Evolutionary conservation across 2,329 filamentous ascomycete genomes (phyloP).

Genomic region (Xylariaceae sp.): DNA sequence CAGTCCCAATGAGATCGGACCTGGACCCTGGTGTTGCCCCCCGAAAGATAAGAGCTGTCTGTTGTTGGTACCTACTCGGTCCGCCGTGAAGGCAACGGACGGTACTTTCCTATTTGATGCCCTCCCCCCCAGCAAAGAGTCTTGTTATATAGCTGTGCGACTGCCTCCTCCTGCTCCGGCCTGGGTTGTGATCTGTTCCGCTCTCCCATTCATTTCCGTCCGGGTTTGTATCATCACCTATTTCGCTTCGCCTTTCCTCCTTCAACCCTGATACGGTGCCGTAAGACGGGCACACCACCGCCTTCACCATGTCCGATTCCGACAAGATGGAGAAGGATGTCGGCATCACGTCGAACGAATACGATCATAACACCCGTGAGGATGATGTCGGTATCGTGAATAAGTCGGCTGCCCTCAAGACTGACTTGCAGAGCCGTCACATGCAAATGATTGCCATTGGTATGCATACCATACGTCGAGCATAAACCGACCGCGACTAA

Average conservation of each 20-base stretch:
- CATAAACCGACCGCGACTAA: background rate
- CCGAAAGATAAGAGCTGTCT: too few species aligned
- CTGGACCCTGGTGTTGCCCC: too few species aligned
- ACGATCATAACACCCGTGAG: slow-evolving; percentile 24
- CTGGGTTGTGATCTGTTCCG: too few species aligned
- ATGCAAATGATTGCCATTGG: slow-evolving; percentile 47
- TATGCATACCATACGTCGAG: slow-evolving; percentile 23
- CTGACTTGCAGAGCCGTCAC: slow-evolving; percentile 36
- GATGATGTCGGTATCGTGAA: slow-evolving; percentile 35
- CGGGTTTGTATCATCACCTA: slow-evolving; percentile 5
- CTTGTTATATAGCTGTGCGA: too few species aligned
- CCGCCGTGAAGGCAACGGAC: too few species aligned
- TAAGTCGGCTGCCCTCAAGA: slow-evolving; percentile 32
- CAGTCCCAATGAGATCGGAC: too few species aligned
- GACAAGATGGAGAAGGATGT: slow-evolving; percentile 24
- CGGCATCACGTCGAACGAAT: slow-evolving; percentile 19
- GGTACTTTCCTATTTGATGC: too few species aligned
- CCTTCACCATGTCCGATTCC: slow-evolving; percentile 23
- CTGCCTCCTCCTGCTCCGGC: too few species aligned
- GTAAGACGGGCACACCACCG: background rate
- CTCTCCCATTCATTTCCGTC: too few species aligned
- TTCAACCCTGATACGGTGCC: background rate
- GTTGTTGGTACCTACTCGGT: too few species aligned
- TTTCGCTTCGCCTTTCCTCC: background rate
- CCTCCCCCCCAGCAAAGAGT: too few species aligned